Conservation (phyloP, 805 yeast genomes). For the Komagataella kurtzmanii region DNA sequence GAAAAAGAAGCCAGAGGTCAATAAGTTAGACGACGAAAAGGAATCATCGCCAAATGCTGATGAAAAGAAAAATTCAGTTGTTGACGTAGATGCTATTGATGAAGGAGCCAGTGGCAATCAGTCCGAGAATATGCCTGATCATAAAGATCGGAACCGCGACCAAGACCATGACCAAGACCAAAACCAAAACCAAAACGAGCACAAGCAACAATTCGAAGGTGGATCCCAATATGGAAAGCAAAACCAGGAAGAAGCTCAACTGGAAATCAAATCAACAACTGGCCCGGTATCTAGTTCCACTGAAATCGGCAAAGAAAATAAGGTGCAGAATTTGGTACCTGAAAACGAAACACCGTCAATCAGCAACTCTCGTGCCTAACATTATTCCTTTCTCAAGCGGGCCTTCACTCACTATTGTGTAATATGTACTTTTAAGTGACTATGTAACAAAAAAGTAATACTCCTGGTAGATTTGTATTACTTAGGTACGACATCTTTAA, state of each 20-base stretch:
- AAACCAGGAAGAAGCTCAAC: background rate
- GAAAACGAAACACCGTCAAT: background rate
- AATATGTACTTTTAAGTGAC: background rate
- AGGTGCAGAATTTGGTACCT: background rate
- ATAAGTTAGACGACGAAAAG: background rate
- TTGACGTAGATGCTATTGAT: background rate
- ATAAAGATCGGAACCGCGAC: background rate
- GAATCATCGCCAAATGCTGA: background rate
- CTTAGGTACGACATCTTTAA: constrained; percentile 33
- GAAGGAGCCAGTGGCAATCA: background rate
- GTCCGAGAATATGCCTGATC: background rate
- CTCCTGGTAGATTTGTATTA: background rate
- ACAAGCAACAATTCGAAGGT: background rate
- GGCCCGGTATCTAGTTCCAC: background rate
- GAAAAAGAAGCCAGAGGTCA: background rate
- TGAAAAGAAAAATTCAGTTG: background rate
- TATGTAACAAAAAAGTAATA: background rate
- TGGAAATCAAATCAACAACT: background rate
- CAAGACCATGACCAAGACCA: background rate
- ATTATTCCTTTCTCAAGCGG: background rate
- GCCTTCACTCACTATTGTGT: background rate
- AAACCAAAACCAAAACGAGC: background rate
- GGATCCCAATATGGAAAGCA: background rate
- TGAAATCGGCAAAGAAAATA: too few relatives aligned
- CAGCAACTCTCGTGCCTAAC: background rate